Evolutionary conservation across 1,284 basidiomycete species (phyloP).

Genomic region (Melampsora americana): DNA sequence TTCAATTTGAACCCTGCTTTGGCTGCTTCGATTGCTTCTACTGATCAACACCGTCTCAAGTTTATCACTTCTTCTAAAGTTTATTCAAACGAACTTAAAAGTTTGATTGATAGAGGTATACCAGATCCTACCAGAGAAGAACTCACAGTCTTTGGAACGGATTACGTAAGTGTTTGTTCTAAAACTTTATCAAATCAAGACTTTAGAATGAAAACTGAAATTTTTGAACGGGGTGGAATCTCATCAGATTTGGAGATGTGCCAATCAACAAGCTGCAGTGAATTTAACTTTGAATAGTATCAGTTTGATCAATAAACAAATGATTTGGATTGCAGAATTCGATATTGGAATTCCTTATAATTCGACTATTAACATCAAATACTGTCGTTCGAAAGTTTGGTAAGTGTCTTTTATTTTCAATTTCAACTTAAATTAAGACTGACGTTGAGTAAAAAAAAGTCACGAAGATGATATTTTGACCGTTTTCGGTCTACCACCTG

Average conservation of each 20-base stretch:
- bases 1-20: constrained; percentile 55
- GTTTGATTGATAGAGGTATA: constrained; percentile 21
- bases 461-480: constrained; percentile 43
- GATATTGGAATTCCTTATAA: constrained; percentile 22
- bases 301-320: neutral
- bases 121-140: constrained; percentile 48
- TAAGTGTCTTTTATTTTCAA: neutral
- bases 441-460: neutral
- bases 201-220: neutral
- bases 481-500: constrained; percentile 65
- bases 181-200: neutral
- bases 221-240: neutral
- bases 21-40: neutral
- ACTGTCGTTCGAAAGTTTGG: constrained; percentile 26
- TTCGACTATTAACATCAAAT: constrained; percentile 14
- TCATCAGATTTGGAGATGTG: constrained; percentile 39
- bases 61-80: constrained; percentile 4
- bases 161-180: constrained; percentile 22
- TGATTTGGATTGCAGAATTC: constrained; percentile 35
- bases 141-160: constrained; percentile 44
- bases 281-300: constrained; percentile 29
- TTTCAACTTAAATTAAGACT: neutral
- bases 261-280: constrained; percentile 30
- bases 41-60: constrained; percentile 6
- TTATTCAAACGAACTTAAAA: constrained; percentile 11